Base-by-base conservation (phyloP, 768 basidiomycete genomes). In the Hypholoma sublateritium region DNA sequence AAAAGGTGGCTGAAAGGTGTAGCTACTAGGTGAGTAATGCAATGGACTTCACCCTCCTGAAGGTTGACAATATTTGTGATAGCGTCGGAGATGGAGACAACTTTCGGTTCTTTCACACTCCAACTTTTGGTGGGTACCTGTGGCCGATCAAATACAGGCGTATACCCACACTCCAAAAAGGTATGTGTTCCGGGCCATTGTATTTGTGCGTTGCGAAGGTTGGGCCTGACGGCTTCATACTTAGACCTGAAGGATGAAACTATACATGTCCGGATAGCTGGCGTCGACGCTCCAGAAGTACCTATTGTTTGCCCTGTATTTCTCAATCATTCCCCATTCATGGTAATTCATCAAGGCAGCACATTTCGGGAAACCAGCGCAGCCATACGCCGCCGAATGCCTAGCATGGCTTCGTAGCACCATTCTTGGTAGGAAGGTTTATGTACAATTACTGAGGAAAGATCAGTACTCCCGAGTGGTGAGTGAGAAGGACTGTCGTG, bases 231-330 rank as follows among this genome's bases (percentile, higher is more conserved):
- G 25, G 42, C 41, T 32, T 32, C 25, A 42, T 17, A 22, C 52
- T 19, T 60, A 93, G 93, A 84, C 0, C 76, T 95, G 46, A 90
- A 84, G 67, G 83, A 87, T 59, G 75, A 93, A 62, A 97, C 95
- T 1, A 77, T 98, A 16, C 88, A 91, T 65, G 85, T 98, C 25
- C 85, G 95, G 13, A 83, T 98, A 25, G 91, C 91, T 13, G 95
- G 93, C 0, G 85, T 94, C 4, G 95, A 98, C 67, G 95, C 95
- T 1, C 95, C 95, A 0, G 95, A 98, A 78, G 93, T 90, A 62
- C 28, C 16, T 3, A 12, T 46, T 47, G 17, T 49, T 17, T n/a
- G 49, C 28, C 50, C 53, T 28, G 25, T 12, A 14, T 50, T 35
- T 21, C 6, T 57, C 41, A 17, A 50, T 35, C 3, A 5, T 32